These are phyloP conservation scores for Penicillium sp. DNA, from an alignment of 2,329 filamentous ascomycete species.

Conservation along the genomic window DNA sequence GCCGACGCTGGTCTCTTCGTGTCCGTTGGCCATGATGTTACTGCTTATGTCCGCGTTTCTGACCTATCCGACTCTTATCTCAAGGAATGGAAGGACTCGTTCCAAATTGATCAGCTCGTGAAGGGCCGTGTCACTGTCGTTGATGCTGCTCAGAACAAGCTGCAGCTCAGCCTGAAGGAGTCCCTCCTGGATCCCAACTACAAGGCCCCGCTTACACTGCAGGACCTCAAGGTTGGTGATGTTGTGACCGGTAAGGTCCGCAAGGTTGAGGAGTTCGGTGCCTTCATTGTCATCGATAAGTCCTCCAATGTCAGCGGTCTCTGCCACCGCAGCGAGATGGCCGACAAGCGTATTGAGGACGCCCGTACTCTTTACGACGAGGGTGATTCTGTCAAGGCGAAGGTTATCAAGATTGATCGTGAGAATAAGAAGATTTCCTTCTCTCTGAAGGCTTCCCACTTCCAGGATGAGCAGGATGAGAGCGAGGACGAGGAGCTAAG, in stretches of 20 bases:
- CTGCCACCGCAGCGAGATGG: constrained; percentile 91
- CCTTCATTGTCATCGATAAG: constrained; percentile 87
- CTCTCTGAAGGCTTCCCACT: constrained; percentile 90
- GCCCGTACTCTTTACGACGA: constrained; percentile 88
- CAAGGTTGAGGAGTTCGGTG: constrained; percentile 93
- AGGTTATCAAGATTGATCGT: constrained; percentile 76
- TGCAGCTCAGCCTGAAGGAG: constrained; percentile 85
- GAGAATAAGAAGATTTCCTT: constrained; percentile 82
- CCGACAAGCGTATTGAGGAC: constrained; percentile 79
- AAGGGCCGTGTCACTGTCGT: constrained; percentile 80
- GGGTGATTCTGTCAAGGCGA: constrained; percentile 91
- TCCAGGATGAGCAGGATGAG: constrained; percentile 63
- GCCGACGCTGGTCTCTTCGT: constrained; percentile 89
- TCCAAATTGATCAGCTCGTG: constrained; percentile 87
- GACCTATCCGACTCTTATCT: constrained; percentile 89
- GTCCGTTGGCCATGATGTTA: constrained; percentile 77
- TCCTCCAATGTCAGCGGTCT: constrained; percentile 89
- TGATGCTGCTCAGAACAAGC: constrained; percentile 68
- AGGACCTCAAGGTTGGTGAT: constrained; percentile 79
- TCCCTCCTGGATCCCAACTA: constrained; percentile 83
- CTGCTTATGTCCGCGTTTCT: constrained; percentile 80
- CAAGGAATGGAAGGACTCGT: constrained; percentile 93
- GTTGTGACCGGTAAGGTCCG: constrained; percentile 86
- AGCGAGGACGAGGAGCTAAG: constrained; percentile 49
- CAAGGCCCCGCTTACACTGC: constrained; percentile 70